Conservation (phyloP, 108 stramenopile genomes). For the Ochromonas danica region DNA sequence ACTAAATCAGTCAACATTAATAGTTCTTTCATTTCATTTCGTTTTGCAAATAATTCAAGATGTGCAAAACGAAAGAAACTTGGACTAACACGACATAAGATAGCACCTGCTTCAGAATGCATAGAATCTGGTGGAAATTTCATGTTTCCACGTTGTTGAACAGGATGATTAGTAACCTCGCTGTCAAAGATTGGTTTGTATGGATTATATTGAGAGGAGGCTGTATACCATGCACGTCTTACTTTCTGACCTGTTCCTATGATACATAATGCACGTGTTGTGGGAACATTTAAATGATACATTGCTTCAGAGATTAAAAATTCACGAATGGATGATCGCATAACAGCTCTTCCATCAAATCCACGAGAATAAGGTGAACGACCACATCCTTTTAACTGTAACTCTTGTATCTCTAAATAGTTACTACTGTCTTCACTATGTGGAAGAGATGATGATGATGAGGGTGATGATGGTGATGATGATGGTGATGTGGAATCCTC, state of each 20-base stretch:
- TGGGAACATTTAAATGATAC: conserved; percentile 78
- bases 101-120: conserved; percentile 74
- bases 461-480: too few relatives aligned
- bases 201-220: not conserved
- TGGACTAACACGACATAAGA: conserved; percentile 72
- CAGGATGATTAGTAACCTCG: too few relatives aligned
- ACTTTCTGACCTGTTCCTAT: conserved; percentile 48
- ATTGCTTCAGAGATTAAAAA: conserved; percentile 85
- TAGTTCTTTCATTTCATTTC: conserved; percentile 44
- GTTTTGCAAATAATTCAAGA: conserved; percentile 69
- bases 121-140: conserved; percentile 71
- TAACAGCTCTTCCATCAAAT: conserved; percentile 83
- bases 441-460: too few relatives aligned
- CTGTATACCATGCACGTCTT: conserved; percentile 19
- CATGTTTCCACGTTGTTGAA: not conserved
- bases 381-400: conserved; percentile 95
- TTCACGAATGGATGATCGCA: conserved; percentile 13
- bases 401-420: conserved; percentile 80
- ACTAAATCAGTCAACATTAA: conserved; percentile 26
- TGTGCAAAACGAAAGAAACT: conserved; percentile 79
- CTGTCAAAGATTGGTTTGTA: too few relatives aligned
- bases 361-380: conserved; percentile 88
- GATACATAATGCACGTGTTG: conserved; percentile 78
- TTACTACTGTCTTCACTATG: not conserved
- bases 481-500: too few relatives aligned